A percentile compares a stretch with the other conserved stretches of the same genome.
These are phyloP conservation scores for Ricinus communis DNA, from an alignment of 345 rosid genomes.

Conservation along the genomic window DNA sequence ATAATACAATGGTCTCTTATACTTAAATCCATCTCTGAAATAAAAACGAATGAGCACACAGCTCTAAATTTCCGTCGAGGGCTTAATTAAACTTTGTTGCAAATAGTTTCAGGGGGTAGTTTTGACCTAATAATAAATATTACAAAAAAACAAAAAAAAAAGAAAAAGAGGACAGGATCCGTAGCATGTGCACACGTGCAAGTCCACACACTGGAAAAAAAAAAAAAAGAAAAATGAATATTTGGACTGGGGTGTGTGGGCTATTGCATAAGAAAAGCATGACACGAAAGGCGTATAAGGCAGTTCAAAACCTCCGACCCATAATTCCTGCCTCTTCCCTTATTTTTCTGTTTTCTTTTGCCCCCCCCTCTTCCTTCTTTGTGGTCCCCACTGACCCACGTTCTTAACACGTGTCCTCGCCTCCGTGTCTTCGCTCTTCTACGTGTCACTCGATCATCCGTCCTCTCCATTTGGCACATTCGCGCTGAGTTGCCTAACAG, in stretches of 20 bases:
- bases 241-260: not conserved
- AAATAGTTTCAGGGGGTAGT: too few relatives aligned
- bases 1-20: too few relatives aligned
- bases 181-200: not conserved
- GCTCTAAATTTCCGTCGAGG: too few relatives aligned
- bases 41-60: too few relatives aligned
- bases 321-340: slow-evolving; percentile 11
- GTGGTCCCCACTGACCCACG: not conserved
- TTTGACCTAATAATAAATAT: too few relatives aligned
- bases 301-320: slow-evolving; percentile 28
- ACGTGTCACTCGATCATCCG: slow-evolving; percentile 6
- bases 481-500: slow-evolving; percentile 1
- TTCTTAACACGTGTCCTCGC: not conserved
- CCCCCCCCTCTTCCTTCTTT: not conserved
- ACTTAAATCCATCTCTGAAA: too few relatives aligned
- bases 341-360: not conserved
- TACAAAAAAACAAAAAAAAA: not conserved
- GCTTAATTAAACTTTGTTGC: too few relatives aligned
- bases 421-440: fast-evolving
- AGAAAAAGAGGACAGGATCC: too few relatives aligned
- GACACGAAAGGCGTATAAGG: slow-evolving; percentile 26
- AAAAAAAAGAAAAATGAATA: not conserved
- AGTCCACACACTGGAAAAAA: not conserved
- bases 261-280: slow-evolving; percentile 28
- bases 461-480: slow-evolving; percentile 5